A percentile compares a stretch with the other conserved stretches of the same genome.
phyloP scores from a whole-genome alignment of 768 basidiomycete species.

The Amanita pseudoporphyria region DNA sequence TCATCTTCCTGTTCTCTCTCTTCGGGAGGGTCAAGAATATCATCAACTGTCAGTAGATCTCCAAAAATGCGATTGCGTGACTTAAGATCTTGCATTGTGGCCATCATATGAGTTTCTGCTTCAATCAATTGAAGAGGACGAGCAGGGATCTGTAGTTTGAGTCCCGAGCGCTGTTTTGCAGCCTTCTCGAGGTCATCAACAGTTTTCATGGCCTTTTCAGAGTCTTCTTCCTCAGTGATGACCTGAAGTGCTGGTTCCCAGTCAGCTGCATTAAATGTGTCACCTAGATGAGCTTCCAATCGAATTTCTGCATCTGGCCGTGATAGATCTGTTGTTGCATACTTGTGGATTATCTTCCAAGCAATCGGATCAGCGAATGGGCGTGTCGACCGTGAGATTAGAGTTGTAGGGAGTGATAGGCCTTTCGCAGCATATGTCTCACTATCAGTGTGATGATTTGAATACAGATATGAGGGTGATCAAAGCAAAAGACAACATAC shows the following conservation, averaged over 20 bases:
- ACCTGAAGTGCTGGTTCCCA: neutral
- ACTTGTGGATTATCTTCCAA: neutral
- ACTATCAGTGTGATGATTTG: neutral
- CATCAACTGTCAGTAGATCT: neutral
- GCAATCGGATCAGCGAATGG: neutral
- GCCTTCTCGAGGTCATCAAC: neutral
- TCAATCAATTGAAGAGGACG: neutral
- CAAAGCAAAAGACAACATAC: neutral
- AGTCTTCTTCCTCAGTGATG: neutral
- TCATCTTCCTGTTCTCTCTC: constrained; percentile 1
- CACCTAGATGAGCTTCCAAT: too few relatives aligned
- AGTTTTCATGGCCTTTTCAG: neutral
- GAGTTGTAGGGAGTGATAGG: neutral
- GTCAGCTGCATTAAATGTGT: too few relatives aligned
- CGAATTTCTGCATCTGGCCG: neutral
- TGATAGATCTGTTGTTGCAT: constrained; percentile 1
- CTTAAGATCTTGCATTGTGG: neutral
- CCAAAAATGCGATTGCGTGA: neutral
- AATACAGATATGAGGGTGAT: neutral
- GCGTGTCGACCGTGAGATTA: neutral
- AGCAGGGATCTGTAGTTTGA: neutral
- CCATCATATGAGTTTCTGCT: neutral
- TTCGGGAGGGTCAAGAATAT: constrained; percentile 1
- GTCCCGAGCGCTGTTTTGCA: neutral
- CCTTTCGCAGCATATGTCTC: neutral